Conservation (phyloP, 768 basidiomycete species). For the Leccinellum rugosiceps region DNA sequence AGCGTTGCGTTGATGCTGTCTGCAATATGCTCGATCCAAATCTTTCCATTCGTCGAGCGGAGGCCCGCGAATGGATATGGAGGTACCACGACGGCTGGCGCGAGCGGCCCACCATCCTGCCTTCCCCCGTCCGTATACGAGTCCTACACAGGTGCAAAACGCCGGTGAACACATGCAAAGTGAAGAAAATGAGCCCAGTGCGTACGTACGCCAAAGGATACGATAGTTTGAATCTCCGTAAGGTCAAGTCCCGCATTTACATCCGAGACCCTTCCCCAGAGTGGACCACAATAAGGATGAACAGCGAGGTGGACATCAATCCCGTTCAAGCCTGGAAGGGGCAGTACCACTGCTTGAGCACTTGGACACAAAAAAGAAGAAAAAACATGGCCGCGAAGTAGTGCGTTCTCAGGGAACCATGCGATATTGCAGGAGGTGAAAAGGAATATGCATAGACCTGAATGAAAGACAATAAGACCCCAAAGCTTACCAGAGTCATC, state of each 20-base stretch:
- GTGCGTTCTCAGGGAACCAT: neutral
- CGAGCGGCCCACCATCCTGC: slow-evolving; percentile 42
- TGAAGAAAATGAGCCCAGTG: neutral
- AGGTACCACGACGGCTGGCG: slow-evolving; percentile 39
- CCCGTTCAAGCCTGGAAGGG: slow-evolving; percentile 14
- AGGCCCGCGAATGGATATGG: slow-evolving; percentile 48
- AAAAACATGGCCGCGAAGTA: neutral
- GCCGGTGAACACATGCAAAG: neutral
- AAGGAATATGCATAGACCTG: neutral
- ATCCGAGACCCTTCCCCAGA: slow-evolving; percentile 40
- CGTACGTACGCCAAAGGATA: slow-evolving; percentile 47
- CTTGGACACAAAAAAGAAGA: neutral
- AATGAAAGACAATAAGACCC: neutral
- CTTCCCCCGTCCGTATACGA: slow-evolving; percentile 50
- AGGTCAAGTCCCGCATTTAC: slow-evolving; percentile 47
- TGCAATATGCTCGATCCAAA: slow-evolving; percentile 51
- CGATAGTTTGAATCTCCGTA: slow-evolving; percentile 40
- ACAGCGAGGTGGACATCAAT: slow-evolving; percentile 42
- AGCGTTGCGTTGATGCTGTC: slow-evolving; percentile 36
- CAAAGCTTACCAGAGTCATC: slow-evolving; percentile 10
- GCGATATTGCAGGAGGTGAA: neutral
- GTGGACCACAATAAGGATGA: slow-evolving; percentile 40
- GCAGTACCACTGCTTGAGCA: slow-evolving; percentile 7
- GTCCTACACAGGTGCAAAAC: slow-evolving; percentile 30
- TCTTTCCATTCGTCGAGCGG: slow-evolving; percentile 46